These are phyloP conservation scores for Tetradesmus lagerheimii DNA, from an alignment of 139 green algal species.

Conservation along the genomic window DNA sequence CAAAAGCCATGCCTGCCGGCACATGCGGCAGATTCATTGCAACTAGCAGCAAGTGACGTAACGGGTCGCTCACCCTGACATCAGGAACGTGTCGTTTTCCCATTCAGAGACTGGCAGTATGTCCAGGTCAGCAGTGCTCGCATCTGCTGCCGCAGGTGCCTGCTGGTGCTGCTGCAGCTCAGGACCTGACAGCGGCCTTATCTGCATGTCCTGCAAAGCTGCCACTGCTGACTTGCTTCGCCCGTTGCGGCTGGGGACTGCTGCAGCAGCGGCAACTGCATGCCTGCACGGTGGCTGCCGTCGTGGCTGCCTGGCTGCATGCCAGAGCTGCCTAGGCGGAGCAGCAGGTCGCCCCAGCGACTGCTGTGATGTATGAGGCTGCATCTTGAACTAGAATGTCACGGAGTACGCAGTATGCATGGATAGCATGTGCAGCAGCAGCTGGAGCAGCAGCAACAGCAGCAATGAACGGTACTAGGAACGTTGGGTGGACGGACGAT, in stretches of 20 bases:
- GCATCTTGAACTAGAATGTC: background rate
- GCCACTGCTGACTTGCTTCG: background rate
- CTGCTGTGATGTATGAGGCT: background rate
- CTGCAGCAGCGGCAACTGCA: background rate
- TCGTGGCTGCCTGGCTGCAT: background rate
- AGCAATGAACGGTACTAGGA: background rate
- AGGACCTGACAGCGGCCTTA: background rate
- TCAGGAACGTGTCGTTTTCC: constrained; percentile 4
- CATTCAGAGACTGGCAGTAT: constrained; percentile 28
- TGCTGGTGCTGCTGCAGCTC: background rate
- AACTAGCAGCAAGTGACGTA: background rate
- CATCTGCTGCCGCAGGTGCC: background rate
- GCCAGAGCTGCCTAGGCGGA: background rate
- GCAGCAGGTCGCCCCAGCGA: background rate
- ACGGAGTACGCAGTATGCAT: background rate
- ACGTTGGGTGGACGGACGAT: background rate
- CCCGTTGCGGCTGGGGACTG: background rate
- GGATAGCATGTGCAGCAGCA: background rate
- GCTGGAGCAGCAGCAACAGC: background rate
- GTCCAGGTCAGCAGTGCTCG: background rate
- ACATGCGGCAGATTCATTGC: background rate
- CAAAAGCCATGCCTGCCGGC: background rate
- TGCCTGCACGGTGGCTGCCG: background rate
- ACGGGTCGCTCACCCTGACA: constrained; percentile 6
- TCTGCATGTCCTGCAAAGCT: constrained; percentile 10